Base-by-base conservation (phyloP, 164 flowering plant species). In the Macadamia integrifolia region DNA sequence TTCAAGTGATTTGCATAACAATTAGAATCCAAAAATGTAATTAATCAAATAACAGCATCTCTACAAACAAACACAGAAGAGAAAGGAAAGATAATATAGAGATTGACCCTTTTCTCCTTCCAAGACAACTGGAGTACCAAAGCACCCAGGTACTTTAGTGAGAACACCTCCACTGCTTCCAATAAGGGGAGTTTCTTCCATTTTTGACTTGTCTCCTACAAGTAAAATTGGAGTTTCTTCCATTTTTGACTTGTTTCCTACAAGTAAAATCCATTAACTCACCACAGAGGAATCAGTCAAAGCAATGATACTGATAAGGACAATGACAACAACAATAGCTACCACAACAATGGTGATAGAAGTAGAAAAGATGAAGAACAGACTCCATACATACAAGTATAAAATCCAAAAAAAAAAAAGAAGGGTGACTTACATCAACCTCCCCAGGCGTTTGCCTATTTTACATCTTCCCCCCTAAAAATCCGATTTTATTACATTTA, bases 151-250 rank as follows among this genome's bases (percentile, higher is more conserved):
- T 15, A 64, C 6, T 46, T 46, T 46, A 58, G 61, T 35, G 29
- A 14, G 11, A 31, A 58, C 43, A 42, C 62, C 58, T 67, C 32
- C 23, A 58, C 62, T 67, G 23, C 13, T 60, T 49, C 64, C 60
- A 23, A 23, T 8, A 6, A 17, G 40, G 17, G 64, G 56, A 28
- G 55, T 30, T 58, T 3, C 49, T 29, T 58, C 61, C 32, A 18
- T 58, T 35, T 62, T 52, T 43, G 23, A 29, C 52, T 58, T 6
- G 23, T 3, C 10, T 2, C 40, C 64, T 68, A 64, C 57, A 35
- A 35, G 40, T 23, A 50, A 23, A 23, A 23, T 23, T 0, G 23
- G 23, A 23, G 23, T 23, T 23, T 23, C 23, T 23, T 23, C 23
- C 23, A 23, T 23, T 23, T 23, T 23, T 23, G 23, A 23, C 23